Evolutionary conservation across 2,329 filamentous ascomycete species (phyloP), one percentile per base, ranked within the genome.

Genomic region (Sarocladium strictum): DNA sequence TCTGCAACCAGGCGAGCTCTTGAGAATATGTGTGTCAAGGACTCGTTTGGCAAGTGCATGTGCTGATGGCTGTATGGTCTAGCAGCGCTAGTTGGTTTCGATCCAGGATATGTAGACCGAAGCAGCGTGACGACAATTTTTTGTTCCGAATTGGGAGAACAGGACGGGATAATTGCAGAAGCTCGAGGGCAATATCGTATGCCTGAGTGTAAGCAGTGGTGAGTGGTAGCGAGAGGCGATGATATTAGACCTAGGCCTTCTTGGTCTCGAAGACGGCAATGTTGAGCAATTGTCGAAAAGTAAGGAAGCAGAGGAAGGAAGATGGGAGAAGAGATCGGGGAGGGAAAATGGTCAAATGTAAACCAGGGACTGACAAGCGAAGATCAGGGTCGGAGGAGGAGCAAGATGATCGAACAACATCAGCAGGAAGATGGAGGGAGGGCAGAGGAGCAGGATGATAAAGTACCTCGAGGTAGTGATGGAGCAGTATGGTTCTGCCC

Each of bases 321-420:
- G 24, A 35, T 32, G 27, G 47, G 27, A 35, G 47, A 51, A 3
- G 19, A 24, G n/a, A 17, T 35, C 15, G 47, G 47, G 47, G 37
- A 17, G 24, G 21, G 47, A 35, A 29, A 29, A 51, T 51, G 47
- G 47, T 51, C 47, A 51, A 51, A 51, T 51, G 47, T 51, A 51
- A 23, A 51, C 5, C 29, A n/a, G 27, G 24, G n/a, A 51, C n/a
- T 33, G 21, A n/a, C 29, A 15, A 23, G 47, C 47, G 47, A 51
- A 51, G 27, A 51, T 51, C 47, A 51, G 47, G 47, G 47, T 51
- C 47, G 47, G 24, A 51, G 47, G 23, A 51, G 43, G 26, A 45
- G 43, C 26, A 49, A 35, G 47, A 33, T 51, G 43, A 47, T 47
- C 43, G 43, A 47, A 24, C 43, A 47, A 24, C 43, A 47, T 47